Percentiles rank a stretch among this genome's conserved stretches.
These are phyloP conservation scores for Litchi chinensis DNA, from an alignment of 345 rosid species.

Conservation along the genomic window DNA sequence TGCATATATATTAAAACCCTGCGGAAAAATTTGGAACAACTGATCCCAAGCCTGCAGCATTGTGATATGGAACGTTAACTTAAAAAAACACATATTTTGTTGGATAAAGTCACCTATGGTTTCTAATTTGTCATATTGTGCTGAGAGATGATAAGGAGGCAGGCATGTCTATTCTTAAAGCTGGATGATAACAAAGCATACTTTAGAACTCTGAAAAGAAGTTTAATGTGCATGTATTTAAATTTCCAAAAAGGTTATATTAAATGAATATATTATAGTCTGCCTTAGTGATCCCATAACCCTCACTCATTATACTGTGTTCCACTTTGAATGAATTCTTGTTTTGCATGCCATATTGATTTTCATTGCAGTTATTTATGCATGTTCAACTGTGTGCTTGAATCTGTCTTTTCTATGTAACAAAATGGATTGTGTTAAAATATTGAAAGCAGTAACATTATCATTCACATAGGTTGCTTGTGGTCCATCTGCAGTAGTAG, in stretches of 20 bases:
- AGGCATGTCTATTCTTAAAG: background rate
- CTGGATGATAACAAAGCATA: background rate
- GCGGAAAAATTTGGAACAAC: too few species aligned
- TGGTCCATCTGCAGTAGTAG: constrained; percentile 32
- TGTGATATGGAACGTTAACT: too few species aligned
- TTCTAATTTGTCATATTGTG: too few species aligned
- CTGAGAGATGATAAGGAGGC: background rate
- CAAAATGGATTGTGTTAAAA: background rate
- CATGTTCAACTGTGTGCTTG: background rate
- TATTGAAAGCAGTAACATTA: background rate
- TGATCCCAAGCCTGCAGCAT: too few species aligned
- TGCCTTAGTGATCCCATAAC: background rate
- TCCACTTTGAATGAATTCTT: background rate
- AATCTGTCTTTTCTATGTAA: background rate
- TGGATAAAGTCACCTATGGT: too few species aligned
- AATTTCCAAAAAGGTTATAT: background rate
- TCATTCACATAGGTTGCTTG: constrained; percentile 11
- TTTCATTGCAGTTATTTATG: background rate
- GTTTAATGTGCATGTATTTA: background rate
- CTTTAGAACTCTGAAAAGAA: background rate
- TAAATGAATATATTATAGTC: background rate
- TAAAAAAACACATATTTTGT: too few species aligned
- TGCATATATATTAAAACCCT: background rate
- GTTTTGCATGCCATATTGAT: background rate
- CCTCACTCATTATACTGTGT: background rate